phyloP scores from a whole-genome alignment of 139 green algal species.

The Coccomyxa sp. region DNA sequence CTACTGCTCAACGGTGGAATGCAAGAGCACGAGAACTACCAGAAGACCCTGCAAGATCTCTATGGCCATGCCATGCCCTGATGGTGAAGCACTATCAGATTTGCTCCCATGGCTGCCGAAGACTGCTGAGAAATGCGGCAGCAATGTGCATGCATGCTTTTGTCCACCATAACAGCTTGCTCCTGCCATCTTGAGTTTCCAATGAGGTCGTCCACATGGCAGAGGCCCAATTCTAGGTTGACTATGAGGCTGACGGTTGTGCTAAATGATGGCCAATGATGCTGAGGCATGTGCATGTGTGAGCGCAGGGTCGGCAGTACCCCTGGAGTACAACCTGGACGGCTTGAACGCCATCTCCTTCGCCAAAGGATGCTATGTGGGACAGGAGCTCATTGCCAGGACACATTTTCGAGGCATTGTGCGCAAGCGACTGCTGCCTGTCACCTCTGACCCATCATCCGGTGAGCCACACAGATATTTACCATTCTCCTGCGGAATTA shows the following conservation, averaged over 20 bases:
- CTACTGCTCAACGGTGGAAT: neutral
- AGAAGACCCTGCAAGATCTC: neutral
- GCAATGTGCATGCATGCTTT: too few relatives aligned
- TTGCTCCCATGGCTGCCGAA: neutral
- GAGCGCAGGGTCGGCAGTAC: conserved; percentile 35
- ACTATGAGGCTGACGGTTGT: too few relatives aligned
- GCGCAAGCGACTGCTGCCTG: conserved; percentile 77
- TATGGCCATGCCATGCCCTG: neutral
- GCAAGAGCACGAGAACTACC: too few relatives aligned
- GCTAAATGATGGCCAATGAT: too few relatives aligned
- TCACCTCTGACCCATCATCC: neutral
- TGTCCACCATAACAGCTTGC: too few relatives aligned
- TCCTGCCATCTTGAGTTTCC: too few relatives aligned
- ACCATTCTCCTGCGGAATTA: neutral
- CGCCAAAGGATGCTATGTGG: conserved; percentile 96
- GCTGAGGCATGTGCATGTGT: too few relatives aligned
- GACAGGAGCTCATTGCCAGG: conserved; percentile 83
- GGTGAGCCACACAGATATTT: neutral
- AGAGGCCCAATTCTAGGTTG: too few relatives aligned
- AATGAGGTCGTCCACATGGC: too few relatives aligned
- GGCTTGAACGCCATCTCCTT: conserved; percentile 84
- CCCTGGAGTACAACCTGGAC: conserved; percentile 95
- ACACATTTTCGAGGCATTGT: conserved; percentile 76
- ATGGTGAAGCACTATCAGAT: neutral
- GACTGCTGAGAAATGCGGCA: neutral